These are phyloP conservation scores for Cucurbitaria berberidis DNA, from an alignment of 2,329 filamentous ascomycete genomes.

Conservation along the genomic window DNA sequence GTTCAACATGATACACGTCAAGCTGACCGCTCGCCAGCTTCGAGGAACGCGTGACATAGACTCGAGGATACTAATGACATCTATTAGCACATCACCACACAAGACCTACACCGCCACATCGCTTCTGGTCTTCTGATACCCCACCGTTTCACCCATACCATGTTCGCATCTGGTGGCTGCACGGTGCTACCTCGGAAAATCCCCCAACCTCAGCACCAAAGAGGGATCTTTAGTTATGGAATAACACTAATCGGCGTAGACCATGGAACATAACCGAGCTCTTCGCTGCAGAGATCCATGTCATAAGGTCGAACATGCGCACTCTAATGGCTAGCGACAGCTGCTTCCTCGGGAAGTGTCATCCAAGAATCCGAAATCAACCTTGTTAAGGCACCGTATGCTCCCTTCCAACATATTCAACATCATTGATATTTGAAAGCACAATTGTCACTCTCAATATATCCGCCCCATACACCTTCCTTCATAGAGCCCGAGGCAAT, in stretches of 20 bases:
- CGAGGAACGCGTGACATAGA: background rate
- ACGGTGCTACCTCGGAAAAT: background rate
- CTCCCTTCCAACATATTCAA: too few relatives aligned
- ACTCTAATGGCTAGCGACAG: background rate
- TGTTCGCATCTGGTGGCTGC: too few relatives aligned
- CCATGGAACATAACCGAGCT: background rate
- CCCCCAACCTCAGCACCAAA: background rate
- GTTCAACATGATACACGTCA: background rate
- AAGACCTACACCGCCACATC: background rate
- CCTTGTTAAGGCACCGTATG: too few relatives aligned
- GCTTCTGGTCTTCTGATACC: too few relatives aligned
- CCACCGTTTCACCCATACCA: too few relatives aligned
- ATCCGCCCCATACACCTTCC: too few relatives aligned
- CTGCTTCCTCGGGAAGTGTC: background rate
- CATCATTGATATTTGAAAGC: too few relatives aligned
- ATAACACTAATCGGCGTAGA: background rate
- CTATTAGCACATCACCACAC: background rate
- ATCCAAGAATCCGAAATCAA: too few relatives aligned
- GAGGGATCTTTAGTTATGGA: background rate
- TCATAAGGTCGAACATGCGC: background rate
- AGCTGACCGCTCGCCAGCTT: background rate
- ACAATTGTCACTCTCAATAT: too few relatives aligned
- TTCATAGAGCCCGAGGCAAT: too few relatives aligned
- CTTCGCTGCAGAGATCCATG: background rate
- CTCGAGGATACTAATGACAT: background rate